Evolutionary conservation across 805 yeast species (phyloP), one percentile per base, ranked within the genome.

Genomic region (Jamesozyma spencerorum): DNA sequence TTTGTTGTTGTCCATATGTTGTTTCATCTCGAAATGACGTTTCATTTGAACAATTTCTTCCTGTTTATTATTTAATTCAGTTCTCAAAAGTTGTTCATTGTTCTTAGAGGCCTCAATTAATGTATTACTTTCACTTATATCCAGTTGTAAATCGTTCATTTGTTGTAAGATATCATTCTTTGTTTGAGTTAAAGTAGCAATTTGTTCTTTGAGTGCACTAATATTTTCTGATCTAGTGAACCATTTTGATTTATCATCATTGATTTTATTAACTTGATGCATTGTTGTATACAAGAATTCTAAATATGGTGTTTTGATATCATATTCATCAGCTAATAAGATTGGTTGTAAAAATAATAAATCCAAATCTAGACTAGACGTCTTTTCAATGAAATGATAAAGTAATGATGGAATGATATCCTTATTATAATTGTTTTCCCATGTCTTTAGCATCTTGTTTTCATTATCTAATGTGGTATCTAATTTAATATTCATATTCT

Each of bases 301-400:
- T 57, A 88, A 67, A 57, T 87, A 87, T 2, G 97, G 96, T 0
- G 95, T 85, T 54, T 82, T 80, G 38, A 85, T 78, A 37, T 81
- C 80, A 55, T 75, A 74, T 56, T 86, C 95, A 63, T 86, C 95
- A 13, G 92, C 94, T 43, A 86, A 66, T 40, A 86, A 65, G 41
- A 88, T 88, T 7, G 96, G 95, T 55, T 85, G 92, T 45, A 87
- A 69, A 41, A 87, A 65, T 34, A 85, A 66, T 51, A 85, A 66
- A 61, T 87, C 96, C 32, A 81, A 65, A 45, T 80, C 77, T 45
- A 83, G 36, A 3, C 19, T 56, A 36, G 48, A 43, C 7, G 72
- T 74, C 49, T 71, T 53, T 55, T 71, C 68, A 55, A 62, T 73
- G 52, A 75, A 83, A 51, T 79, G 77, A 58, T 79, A 84, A 48